Base-by-base conservation (phyloP, 306 rosid genomes). In the Mimosa pudica region DNA sequence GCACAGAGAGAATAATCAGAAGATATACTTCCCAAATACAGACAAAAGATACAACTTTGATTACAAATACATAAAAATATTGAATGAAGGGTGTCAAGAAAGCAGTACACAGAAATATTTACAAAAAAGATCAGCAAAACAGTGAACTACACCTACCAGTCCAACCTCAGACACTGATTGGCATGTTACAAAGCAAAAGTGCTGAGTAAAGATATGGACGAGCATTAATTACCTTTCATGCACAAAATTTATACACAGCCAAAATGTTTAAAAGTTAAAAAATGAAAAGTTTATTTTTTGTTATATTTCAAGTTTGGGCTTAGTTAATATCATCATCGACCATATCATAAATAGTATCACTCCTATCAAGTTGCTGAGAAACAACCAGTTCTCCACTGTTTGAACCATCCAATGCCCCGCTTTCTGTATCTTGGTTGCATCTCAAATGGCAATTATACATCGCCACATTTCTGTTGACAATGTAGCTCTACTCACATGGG, bases 1-100 rank as follows among this genome's bases (percentile, higher is more conserved):
- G 92, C 80, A 71, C 10, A 55, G 58, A 73, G 16, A 81, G 36
- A 73, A 78, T 24, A 18, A 51, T 75, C 74, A 84, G 70, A 73
- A 8, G 7, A 68, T 78, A 12, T 10, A 24, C 17, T n/a, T 8
- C 4, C 73, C 51, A 7, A 44, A 1, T 68, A 0, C 4, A 3
- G 8, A 44, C 42, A 38, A 42, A 44, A n/a, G 33, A 42, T 42
- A 9, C 52, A 42, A 42, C 24, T 17, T 42, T 44, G 30, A 24
- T 24, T 67, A 9, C 10, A 67, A 44, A 68, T n/a, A 10, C 17
- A 66, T 1, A 41, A 7, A 3, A 66, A 9, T 16, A 38, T 38
- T 11, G 13, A 17, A 67, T 4, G 8, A 41, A 68, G 52, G 35
- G 46, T 68, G n/a, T 42, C 52, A 0, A 42, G 8, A 8, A 42